A percentile compares a stretch with the other conserved stretches of the same genome.
These are phyloP conservation scores for Sanghuangporus weigelae DNA, from an alignment of 1,284 basidiomycete species.

Conservation along the genomic window DNA sequence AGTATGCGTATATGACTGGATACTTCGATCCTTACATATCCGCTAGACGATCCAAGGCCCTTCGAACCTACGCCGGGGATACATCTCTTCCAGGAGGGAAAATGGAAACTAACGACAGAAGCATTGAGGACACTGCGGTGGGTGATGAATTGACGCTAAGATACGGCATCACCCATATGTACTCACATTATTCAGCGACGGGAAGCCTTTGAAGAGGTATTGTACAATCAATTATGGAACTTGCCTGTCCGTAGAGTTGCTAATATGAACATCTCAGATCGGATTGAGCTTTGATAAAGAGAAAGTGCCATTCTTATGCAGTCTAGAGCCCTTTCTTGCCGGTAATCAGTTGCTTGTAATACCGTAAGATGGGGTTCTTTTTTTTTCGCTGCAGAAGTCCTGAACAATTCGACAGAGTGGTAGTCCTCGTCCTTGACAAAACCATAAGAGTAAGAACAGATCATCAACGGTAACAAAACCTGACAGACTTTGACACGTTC, in stretches of 20 bases:
- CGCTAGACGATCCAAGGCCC: conserved; percentile 59
- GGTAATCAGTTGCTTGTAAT: conserved; percentile 71
- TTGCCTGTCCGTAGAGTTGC: conserved; percentile 6
- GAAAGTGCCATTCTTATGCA: conserved; percentile 67
- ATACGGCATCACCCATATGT: not conserved
- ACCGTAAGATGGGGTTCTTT: conserved; percentile 47
- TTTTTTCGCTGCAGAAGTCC: not conserved
- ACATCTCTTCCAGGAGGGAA: conserved; percentile 83
- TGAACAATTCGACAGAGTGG: conserved; percentile 48
- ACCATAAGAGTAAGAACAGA: conserved; percentile 45
- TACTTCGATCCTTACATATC: not conserved
- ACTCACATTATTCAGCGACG: conserved; percentile 45
- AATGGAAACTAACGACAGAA: conserved; percentile 60
- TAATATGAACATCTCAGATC: conserved; percentile 45
- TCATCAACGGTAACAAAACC: not conserved
- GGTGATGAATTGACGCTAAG: conserved; percentile 24
- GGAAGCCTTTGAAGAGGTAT: conserved; percentile 69
- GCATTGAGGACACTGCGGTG: conserved; percentile 77
- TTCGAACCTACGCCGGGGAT: conserved; percentile 77
- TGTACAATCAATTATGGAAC: conserved; percentile 1
- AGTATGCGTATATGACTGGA: conserved; percentile 22
- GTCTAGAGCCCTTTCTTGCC: conserved; percentile 72
- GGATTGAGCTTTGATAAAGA: conserved; percentile 67
- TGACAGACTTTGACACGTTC: not conserved
- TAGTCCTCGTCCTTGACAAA: conserved; percentile 75